Evolutionary conservation across 345 rosid species (phyloP).

Genomic region (Pistacia vera): DNA sequence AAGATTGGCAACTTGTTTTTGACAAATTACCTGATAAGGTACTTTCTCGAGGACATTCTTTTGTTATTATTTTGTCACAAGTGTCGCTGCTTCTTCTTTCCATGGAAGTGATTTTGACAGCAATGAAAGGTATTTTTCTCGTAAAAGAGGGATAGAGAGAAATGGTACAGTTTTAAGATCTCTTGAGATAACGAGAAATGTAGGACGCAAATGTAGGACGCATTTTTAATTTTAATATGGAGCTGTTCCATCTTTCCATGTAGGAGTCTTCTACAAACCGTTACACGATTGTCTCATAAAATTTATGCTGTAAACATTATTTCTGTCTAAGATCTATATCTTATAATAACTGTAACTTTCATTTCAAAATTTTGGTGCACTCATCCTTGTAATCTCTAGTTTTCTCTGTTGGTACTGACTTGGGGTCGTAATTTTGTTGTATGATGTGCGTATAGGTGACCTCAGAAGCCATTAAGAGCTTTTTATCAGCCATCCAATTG

Average conservation of each 20-base stretch:
- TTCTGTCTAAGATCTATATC: background rate
- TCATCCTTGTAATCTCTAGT: background rate
- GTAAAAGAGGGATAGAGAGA: background rate
- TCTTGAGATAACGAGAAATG: background rate
- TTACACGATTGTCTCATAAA: background rate
- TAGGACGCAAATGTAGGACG: background rate
- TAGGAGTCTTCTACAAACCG: background rate
- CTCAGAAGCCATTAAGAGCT: slow-evolving; percentile 66
- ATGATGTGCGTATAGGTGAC: slow-evolving; percentile 49
- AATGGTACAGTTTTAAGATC: background rate
- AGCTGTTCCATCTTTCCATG: background rate
- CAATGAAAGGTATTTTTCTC: background rate
- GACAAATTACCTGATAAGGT: slow-evolving; percentile 84
- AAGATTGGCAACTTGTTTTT: slow-evolving; percentile 63
- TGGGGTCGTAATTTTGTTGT: background rate
- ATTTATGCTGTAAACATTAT: background rate
- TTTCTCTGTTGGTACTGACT: background rate
- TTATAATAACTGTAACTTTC: background rate
- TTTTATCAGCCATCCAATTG: slow-evolving; percentile 56
- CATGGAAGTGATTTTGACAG: too few relatives aligned
- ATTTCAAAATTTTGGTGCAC: background rate
- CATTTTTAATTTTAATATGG: background rate
- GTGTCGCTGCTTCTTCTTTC: background rate
- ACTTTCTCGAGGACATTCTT: slow-evolving; percentile 3
- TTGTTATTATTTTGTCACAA: background rate